phyloP scores from a whole-genome alignment of 2,329 filamentous ascomycete species.

The Botryotinia narcissicola region DNA sequence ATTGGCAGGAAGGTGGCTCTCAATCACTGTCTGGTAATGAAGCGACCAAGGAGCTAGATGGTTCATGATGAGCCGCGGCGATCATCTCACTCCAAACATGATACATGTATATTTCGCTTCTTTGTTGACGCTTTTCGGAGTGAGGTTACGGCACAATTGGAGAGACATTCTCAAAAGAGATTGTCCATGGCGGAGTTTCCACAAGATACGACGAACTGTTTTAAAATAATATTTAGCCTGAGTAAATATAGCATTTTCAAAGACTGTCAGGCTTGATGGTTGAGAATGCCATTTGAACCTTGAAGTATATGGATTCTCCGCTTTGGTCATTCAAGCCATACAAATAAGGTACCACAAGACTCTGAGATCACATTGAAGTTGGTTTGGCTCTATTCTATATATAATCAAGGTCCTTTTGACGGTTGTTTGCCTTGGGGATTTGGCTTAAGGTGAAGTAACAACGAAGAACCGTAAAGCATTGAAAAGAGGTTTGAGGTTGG shows the following conservation, averaged over 20 bases:
- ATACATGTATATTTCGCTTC: not conserved
- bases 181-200: not conserved
- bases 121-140: not conserved
- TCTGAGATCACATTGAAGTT: not conserved
- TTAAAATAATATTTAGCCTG: not conserved
- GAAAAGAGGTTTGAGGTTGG: not conserved
- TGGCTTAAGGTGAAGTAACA: not conserved
- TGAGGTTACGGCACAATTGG: not conserved
- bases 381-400: not conserved
- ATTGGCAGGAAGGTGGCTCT: not conserved
- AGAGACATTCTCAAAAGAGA: accelerated
- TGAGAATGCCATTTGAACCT: not conserved
- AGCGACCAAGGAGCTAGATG: not conserved
- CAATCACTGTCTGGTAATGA: not conserved
- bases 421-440: not conserved
- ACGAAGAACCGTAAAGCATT: not conserved
- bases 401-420: not conserved
- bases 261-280: not conserved
- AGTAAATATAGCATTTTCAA: not conserved
- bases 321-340: not conserved
- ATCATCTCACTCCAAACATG: not conserved
- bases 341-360: not conserved
- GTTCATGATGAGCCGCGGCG: not conserved
- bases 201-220: accelerated
- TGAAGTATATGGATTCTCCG: not conserved